Base-by-base conservation (phyloP, 805 yeast genomes). In the Barnettozyma vustinii region DNA sequence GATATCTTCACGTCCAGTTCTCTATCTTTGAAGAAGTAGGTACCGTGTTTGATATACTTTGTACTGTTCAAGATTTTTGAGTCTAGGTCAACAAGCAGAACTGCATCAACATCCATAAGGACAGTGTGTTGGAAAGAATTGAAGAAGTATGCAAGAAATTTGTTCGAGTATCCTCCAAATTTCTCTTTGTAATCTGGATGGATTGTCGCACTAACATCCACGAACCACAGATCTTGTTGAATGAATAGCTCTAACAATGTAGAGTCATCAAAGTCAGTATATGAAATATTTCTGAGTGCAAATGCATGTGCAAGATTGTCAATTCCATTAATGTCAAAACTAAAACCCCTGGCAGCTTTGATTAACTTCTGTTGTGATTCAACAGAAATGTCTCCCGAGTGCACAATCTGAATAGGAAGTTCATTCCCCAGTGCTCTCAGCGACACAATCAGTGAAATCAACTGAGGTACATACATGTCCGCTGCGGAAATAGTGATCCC, bases 91-190 rank as follows among this genome's bases (percentile, higher is more conserved):
- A 70, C 61, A 37, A 75, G 59, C 1, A 75, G 64, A 2, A 77
- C 75, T 0, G 76, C 65, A 58, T 79, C 84, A 2, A 80, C 74
- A 58, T 80, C 84, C 26, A 80, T 47, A 26, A 80, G 63, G 9
- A 79, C 61, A 35, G 72, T 65, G 53, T 78, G 77, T 46, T 72
- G 68, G 54, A 79, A 80, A 13, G 79, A 67, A 52, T 66, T 72
- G 64, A 76, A 77, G 44, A 76, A 55, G 13, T 70, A 66, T 1
- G 81, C 80, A 18, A 76, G 53, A 44, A 77, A 66, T 55, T 78
- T 78, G 56, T 71, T 74, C n/a, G 70, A 72, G 55, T 69, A 76
- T 0, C 72, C 67, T 2, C 50, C 56, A 50, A 75, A 76, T 30
- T 52, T 51, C 3, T 41, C 33, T 1, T 33, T 42, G 48, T 56